Percentiles rank a stretch among this genome's conserved stretches.
These are phyloP conservation scores for Cajanus cajan DNA, from an alignment of 306 rosid genomes.

Conservation along the genomic window DNA sequence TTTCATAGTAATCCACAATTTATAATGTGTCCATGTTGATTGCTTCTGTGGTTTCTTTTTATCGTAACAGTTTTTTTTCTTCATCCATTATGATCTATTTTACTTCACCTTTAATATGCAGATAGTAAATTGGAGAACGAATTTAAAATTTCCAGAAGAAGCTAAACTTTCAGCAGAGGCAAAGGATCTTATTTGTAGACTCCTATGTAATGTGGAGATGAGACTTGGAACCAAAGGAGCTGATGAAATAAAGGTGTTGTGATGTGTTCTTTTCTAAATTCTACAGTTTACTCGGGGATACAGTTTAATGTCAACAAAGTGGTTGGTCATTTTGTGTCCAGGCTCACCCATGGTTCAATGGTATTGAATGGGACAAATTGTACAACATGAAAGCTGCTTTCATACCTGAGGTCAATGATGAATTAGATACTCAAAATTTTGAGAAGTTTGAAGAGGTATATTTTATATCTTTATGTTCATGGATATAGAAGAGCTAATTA, in stretches of 20 bases:
- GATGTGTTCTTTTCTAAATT: slow-evolving; percentile 59
- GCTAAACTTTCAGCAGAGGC: slow-evolving; percentile 77
- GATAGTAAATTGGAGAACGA: slow-evolving; percentile 83
- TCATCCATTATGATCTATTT: neutral
- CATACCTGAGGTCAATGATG: slow-evolving; percentile 81
- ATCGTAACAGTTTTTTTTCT: neutral
- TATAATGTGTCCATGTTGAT: neutral
- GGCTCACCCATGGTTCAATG: slow-evolving; percentile 92
- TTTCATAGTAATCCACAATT: neutral
- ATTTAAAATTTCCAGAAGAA: slow-evolving; percentile 79
- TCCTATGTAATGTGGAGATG: slow-evolving; percentile 82
- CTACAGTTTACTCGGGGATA: slow-evolving; percentile 24
- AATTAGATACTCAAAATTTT: slow-evolving; percentile 85
- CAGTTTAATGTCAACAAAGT: slow-evolving; percentile 24
- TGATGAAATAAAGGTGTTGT: slow-evolving; percentile 74
- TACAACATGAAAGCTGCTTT: slow-evolving; percentile 91
- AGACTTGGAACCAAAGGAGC: slow-evolving; percentile 92
- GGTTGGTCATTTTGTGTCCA: slow-evolving; percentile 30
- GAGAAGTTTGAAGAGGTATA: slow-evolving; percentile 86
- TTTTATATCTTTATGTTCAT: slow-evolving; percentile 12
- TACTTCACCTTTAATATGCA: slow-evolving; percentile 37
- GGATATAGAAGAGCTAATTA: slow-evolving; percentile 19
- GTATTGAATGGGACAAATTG: slow-evolving; percentile 69
- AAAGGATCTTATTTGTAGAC: slow-evolving; percentile 77
- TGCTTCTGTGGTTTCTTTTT: neutral